Evolutionary conservation across 768 basidiomycete genomes (phyloP).

Genomic region (Tricholoma terreum): DNA sequence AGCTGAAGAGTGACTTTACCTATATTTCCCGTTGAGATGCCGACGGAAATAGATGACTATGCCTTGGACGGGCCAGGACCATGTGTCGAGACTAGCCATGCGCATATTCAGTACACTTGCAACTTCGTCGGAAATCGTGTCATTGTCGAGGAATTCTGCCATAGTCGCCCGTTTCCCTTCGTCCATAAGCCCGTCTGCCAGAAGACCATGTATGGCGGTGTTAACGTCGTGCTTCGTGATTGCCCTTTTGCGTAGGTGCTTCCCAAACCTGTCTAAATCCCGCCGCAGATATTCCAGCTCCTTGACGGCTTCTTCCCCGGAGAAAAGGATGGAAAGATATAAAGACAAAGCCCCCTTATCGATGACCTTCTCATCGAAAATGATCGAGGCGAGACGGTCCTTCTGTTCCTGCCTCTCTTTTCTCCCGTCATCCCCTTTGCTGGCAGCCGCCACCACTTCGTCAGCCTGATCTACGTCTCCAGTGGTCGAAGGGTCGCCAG

Average conservation of each 20-base stretch:
- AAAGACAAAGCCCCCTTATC: constrained; percentile 28
- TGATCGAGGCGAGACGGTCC: constrained; percentile 31
- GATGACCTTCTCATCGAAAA: constrained; percentile 36
- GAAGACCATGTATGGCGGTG: constrained; percentile 31
- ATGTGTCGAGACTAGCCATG: constrained; percentile 35
- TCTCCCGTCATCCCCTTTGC: constrained; percentile 29
- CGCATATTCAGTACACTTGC: constrained; percentile 46
- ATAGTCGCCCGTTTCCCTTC: constrained; percentile 39
- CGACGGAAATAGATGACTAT: constrained; percentile 43
- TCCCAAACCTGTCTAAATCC: constrained; percentile 26
- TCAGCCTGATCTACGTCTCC: constrained; percentile 11
- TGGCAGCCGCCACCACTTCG: constrained; percentile 1
- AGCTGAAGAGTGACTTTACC: constrained; percentile 16
- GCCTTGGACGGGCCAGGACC: constrained; percentile 43
- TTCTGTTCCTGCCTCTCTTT: constrained; percentile 37
- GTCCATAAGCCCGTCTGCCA: constrained; percentile 35
- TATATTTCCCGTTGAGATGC: constrained; percentile 46
- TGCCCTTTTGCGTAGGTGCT: constrained; percentile 19
- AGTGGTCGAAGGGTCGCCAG: constrained; percentile 36
- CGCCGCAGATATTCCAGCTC: constrained; percentile 29
- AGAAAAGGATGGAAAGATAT: constrained; percentile 39
- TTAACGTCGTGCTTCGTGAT: constrained; percentile 26
- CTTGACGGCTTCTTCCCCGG: constrained; percentile 26
- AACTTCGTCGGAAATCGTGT: constrained; percentile 36
- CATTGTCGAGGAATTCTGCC: constrained; percentile 39